Conservation (phyloP, 176 grass and related monocot species). For the Secale cereale region DNA sequence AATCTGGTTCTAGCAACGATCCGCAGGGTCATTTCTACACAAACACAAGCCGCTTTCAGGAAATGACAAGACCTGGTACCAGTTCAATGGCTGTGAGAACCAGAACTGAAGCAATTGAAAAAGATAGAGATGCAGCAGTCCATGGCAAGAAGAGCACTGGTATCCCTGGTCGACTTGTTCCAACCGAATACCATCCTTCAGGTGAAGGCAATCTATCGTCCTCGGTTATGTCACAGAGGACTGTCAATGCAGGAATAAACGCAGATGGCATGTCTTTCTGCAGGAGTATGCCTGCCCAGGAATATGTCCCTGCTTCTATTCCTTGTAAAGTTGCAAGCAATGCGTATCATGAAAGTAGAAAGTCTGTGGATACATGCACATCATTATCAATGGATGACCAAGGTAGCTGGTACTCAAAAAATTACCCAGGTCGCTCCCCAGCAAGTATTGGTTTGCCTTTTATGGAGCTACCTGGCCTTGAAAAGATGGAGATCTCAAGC, state of each 20-base stretch:
- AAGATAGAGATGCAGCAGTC: neutral
- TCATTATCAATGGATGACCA: slow-evolving; percentile 30
- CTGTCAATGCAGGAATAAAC: slow-evolving; percentile 4
- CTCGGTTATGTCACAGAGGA: slow-evolving; percentile 22
- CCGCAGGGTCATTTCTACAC: slow-evolving; percentile 12
- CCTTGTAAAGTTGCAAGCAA: slow-evolving; percentile 29
- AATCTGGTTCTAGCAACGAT: slow-evolving; percentile 21
- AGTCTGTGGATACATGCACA: slow-evolving; percentile 18
- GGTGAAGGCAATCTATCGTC: slow-evolving; percentile 26
- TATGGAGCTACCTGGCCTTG: slow-evolving; percentile 59
- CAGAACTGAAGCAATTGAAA: slow-evolving; percentile 28
- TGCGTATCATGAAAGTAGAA: slow-evolving; percentile 15
- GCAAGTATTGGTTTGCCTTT: slow-evolving; percentile 44
- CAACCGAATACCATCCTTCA: slow-evolving; percentile 5
- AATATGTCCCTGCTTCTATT: slow-evolving; percentile 22
- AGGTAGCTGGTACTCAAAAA: slow-evolving; percentile 37
- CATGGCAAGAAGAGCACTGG: slow-evolving; percentile 25
- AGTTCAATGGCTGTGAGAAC: slow-evolving; percentile 24
- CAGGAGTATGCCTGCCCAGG: slow-evolving; percentile 31
- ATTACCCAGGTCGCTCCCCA: slow-evolving; percentile 18
- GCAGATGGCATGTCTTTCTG: slow-evolving; percentile 10
- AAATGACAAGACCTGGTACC: neutral
- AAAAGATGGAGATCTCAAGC: slow-evolving; percentile 52
- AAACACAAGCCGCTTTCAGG: slow-evolving; percentile 12
- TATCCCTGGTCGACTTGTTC: slow-evolving; percentile 5